These are phyloP conservation scores for Penicillium italicum DNA, from an alignment of 2,329 filamentous ascomycete genomes.

Conservation along the genomic window DNA sequence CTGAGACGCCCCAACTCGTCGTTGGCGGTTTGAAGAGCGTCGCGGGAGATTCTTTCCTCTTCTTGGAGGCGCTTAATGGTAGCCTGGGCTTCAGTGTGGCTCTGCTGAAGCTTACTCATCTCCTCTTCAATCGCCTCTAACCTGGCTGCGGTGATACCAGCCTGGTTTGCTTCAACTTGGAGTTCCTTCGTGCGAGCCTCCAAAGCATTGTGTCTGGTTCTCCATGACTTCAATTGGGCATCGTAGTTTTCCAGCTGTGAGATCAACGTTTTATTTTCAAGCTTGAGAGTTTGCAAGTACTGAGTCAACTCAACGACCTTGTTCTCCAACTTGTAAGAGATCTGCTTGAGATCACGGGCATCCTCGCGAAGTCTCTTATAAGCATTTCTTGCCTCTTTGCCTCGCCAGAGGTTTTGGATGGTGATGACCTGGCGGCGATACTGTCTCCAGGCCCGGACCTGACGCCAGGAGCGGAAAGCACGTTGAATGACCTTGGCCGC, in stretches of 20 bases:
- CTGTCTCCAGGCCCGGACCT: constrained; percentile 76
- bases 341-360: constrained; percentile 96
- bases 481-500: constrained; percentile 88
- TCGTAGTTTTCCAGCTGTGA: constrained; percentile 95
- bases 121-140: constrained; percentile 91
- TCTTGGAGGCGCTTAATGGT: constrained; percentile 94
- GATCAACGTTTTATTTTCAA: constrained; percentile 85
- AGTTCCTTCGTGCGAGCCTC: constrained; percentile 90
- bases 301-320: constrained; percentile 99
- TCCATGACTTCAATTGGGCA: constrained; percentile 92
- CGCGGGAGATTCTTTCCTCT: constrained; percentile 80
- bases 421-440: constrained; percentile 87
- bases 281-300: constrained; percentile 84
- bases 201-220: constrained; percentile 82
- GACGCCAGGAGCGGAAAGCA: constrained; percentile 76
- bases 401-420: constrained; percentile 90
- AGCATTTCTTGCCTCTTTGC: constrained; percentile 70
- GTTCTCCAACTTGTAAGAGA: constrained; percentile 98
- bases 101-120: constrained; percentile 84
- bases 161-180: constrained; percentile 94
- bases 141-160: constrained; percentile 88
- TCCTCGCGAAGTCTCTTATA: constrained; percentile 94
- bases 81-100: constrained; percentile 81
- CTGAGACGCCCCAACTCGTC: constrained; percentile 77
- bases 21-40: constrained; percentile 74